A percentile compares a stretch with the other conserved stretches of the same genome.
These are phyloP conservation scores for Termitomyces sp. DNA, from an alignment of 1,284 basidiomycete species.

Conservation along the genomic window DNA sequence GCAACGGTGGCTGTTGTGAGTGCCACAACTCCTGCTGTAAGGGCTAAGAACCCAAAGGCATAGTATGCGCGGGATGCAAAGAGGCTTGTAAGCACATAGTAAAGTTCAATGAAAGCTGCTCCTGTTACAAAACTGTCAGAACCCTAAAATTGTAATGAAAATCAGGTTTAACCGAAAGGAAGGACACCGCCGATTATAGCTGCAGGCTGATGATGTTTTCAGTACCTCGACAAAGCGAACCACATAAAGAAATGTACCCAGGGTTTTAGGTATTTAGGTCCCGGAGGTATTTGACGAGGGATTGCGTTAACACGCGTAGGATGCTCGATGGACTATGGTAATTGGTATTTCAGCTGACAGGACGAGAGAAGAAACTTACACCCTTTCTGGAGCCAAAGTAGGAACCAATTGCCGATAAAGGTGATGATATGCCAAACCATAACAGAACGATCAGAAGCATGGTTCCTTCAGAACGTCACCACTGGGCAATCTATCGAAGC, in stretches of 20 bases:
- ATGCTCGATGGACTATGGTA: conserved; percentile 57
- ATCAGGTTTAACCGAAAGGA: conserved; percentile 69
- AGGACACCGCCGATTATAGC: conserved; percentile 85
- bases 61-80: conserved; percentile 95
- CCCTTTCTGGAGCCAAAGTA: conserved; percentile 86
- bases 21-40: conserved; percentile 82
- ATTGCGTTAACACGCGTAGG: conserved; percentile 92
- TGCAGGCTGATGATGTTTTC: conserved; percentile 46
- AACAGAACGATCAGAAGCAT: conserved; percentile 84
- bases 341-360: conserved; percentile 2
- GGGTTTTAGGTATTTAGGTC: conserved; percentile 77
- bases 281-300: conserved; percentile 85
- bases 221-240: conserved; percentile 2
- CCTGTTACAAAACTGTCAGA: conserved; percentile 37
- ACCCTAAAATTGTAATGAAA: background rate
- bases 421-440: conserved; percentile 96
- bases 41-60: conserved; percentile 91
- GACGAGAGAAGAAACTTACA: conserved; percentile 39
- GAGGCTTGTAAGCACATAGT: conserved; percentile 88
- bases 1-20: conserved; percentile 89
- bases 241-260: conserved; percentile 47
- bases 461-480: conserved; percentile 49
- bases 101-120: conserved; percentile 93
- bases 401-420: conserved; percentile 68
- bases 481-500: background rate